Evolutionary conservation across 306 rosid genomes (phyloP).

Genomic region (Psophocarpus tetragonolobus): DNA sequence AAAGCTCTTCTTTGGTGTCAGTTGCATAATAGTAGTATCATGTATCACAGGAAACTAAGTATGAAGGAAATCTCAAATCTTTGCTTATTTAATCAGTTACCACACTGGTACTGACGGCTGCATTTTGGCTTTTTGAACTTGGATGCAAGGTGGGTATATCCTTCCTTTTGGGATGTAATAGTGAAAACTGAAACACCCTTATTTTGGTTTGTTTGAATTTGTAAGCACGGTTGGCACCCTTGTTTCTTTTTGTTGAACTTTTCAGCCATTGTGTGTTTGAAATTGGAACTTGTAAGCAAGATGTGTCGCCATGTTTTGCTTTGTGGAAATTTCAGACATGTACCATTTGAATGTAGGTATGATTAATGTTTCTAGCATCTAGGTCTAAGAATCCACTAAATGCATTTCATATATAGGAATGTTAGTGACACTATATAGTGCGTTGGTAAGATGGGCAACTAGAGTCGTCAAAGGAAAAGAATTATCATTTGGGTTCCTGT

Average conservation of each 20-base stretch:
- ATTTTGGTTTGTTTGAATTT: slow-evolving; percentile 8
- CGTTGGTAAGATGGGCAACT: too few relatives aligned
- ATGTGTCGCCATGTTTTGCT: neutral
- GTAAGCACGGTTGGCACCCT: neutral
- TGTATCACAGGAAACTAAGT: neutral
- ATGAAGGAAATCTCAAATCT: neutral
- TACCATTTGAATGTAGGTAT: neutral
- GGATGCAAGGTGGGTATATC: neutral
- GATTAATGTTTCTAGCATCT: neutral
- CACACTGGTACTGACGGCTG: neutral
- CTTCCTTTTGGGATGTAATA: neutral
- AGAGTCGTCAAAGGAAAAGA: too few relatives aligned
- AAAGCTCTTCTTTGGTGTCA: slow-evolving; percentile 22
- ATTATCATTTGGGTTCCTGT: too few relatives aligned
- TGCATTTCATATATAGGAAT: neutral
- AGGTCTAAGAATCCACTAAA: neutral
- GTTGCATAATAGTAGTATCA: neutral
- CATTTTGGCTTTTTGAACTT: neutral
- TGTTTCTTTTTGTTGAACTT: neutral
- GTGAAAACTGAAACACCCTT: neutral
- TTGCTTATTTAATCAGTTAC: neutral
- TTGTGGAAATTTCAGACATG: neutral
- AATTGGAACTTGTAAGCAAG: neutral
- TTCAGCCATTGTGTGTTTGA: neutral
- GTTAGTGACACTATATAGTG: too few relatives aligned